Conservation (phyloP, 768 basidiomycete genomes). For the Candolleomyces aberdarensis region DNA sequence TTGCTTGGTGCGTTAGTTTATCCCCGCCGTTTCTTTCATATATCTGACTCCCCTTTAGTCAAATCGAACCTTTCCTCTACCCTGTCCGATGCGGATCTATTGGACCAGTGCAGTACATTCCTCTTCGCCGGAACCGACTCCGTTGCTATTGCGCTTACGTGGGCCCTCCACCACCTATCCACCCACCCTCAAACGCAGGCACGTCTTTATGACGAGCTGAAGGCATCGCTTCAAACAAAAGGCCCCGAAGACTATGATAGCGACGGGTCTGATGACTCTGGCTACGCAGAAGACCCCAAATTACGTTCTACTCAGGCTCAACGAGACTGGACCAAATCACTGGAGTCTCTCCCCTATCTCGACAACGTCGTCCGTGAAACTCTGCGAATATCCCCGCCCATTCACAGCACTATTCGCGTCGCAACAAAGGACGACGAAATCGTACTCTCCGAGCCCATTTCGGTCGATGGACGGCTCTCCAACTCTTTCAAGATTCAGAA, state of each 20-base stretch:
- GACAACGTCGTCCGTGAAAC: conserved; percentile 58
- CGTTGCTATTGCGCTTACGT: conserved; percentile 52
- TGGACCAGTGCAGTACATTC: conserved; percentile 64
- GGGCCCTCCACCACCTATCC: conserved; percentile 56
- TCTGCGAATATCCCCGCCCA: conserved; percentile 52
- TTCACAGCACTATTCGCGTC: conserved; percentile 56
- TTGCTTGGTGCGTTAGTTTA: conserved; percentile 38
- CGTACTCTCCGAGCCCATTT: conserved; percentile 44
- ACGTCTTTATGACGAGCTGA: conserved; percentile 51
- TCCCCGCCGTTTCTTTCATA: conserved; percentile 4
- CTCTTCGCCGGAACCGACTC: conserved; percentile 65
- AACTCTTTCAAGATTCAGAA: conserved; percentile 43
- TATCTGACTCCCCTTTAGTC: conserved; percentile 33
- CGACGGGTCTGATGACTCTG: conserved; percentile 21
- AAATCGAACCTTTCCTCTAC: conserved; percentile 54
- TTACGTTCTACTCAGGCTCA: not conserved
- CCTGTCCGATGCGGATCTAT: conserved; percentile 58
- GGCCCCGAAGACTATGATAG: conserved; percentile 14
- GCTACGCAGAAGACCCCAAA: conserved; percentile 17
- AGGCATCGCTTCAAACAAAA: conserved; percentile 12
- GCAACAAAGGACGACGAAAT: conserved; percentile 52
- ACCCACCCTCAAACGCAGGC: conserved; percentile 52
- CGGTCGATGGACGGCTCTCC: conserved; percentile 37
- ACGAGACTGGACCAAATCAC: conserved; percentile 1
- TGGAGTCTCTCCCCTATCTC: conserved; percentile 48